phyloP scores from a whole-genome alignment of 208 protist genomes.

The Jaenimonas drosophilae region DNA sequence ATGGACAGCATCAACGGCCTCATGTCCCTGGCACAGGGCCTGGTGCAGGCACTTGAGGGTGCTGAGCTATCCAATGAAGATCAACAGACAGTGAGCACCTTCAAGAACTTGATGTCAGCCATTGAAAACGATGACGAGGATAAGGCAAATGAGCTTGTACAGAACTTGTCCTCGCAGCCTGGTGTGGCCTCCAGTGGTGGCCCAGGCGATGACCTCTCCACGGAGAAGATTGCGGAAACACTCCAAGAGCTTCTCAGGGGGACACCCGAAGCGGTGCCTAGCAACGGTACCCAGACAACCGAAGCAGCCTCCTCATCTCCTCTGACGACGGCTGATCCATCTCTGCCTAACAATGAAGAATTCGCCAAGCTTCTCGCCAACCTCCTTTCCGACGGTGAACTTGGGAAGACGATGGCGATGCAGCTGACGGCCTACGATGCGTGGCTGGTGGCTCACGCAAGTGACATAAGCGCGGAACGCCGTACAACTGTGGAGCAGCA shows the following conservation, averaged over 20 bases:
- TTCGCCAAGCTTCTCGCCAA: conserved; percentile 38
- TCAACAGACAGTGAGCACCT: conserved; percentile 21
- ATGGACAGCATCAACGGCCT: too few relatives aligned
- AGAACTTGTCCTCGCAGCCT: too few relatives aligned
- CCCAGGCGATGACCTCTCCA: too few relatives aligned
- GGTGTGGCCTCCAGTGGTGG: too few relatives aligned
- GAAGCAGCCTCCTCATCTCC: too few relatives aligned
- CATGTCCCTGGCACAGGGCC: too few relatives aligned
- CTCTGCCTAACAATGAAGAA: too few relatives aligned
- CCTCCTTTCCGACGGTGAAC: conserved; percentile 34
- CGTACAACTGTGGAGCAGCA: conserved; percentile 50
- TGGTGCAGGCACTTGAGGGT: conserved; percentile 28
- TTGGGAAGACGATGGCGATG: conserved; percentile 38
- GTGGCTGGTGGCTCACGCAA: conserved; percentile 32
- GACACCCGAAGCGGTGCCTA: too few relatives aligned
- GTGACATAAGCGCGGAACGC: conserved; percentile 14
- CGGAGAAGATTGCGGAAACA: too few relatives aligned
- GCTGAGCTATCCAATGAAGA: conserved; percentile 30
- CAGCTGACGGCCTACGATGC: conserved; percentile 58
- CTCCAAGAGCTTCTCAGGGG: too few relatives aligned
- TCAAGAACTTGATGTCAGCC: conserved; percentile 35
- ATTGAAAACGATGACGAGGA: conserved; percentile 37
- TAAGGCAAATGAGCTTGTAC: conserved; percentile 22
- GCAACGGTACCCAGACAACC: too few relatives aligned
- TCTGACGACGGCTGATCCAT: too few relatives aligned